Conservation (phyloP, 2,329 filamentous ascomycete genomes). For the Pseudogymnoascus sp. region DNA sequence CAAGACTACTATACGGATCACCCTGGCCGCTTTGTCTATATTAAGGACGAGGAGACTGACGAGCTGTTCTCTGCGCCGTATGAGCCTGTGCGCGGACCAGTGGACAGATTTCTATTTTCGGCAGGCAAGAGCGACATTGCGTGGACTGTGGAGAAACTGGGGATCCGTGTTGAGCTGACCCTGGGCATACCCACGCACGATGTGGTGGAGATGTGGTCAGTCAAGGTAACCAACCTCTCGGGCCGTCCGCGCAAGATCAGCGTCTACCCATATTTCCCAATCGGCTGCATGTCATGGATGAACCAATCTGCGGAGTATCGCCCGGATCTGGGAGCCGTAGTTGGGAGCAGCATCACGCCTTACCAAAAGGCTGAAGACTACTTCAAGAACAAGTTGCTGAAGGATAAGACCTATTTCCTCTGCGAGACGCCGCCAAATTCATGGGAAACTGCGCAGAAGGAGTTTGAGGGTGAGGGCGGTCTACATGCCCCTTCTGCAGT, state of each 20-base stretch:
- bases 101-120: slow-evolving; percentile 44
- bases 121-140: slow-evolving; percentile 45
- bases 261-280: slow-evolving; percentile 48
- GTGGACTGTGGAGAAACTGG: slow-evolving; percentile 45
- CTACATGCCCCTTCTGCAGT: slow-evolving; percentile 43
- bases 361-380: slow-evolving; percentile 51
- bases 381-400: slow-evolving; percentile 47
- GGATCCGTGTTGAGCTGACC: slow-evolving; percentile 43
- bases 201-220: slow-evolving; percentile 47
- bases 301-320: slow-evolving; percentile 48
- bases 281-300: slow-evolving; percentile 57
- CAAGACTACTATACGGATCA: slow-evolving; percentile 52
- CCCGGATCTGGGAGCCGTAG: slow-evolving; percentile 39
- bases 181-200: slow-evolving; percentile 44
- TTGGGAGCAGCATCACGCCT: slow-evolving; percentile 45
- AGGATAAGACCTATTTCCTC: slow-evolving; percentile 50
- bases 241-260: slow-evolving; percentile 38
- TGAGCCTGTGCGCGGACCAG: slow-evolving; percentile 42
- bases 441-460: slow-evolving; percentile 44
- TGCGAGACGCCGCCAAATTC: slow-evolving; percentile 43
- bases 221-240: slow-evolving; percentile 43
- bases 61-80: slow-evolving; percentile 47
- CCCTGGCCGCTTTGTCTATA: slow-evolving; percentile 49
- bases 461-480: slow-evolving; percentile 49
- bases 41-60: slow-evolving; percentile 46